Percentiles rank a stretch among this genome's conserved stretches.
phyloP scores from a whole-genome alignment of 2,329 filamentous ascomycete genomes.

The Penicillium sp. region DNA sequence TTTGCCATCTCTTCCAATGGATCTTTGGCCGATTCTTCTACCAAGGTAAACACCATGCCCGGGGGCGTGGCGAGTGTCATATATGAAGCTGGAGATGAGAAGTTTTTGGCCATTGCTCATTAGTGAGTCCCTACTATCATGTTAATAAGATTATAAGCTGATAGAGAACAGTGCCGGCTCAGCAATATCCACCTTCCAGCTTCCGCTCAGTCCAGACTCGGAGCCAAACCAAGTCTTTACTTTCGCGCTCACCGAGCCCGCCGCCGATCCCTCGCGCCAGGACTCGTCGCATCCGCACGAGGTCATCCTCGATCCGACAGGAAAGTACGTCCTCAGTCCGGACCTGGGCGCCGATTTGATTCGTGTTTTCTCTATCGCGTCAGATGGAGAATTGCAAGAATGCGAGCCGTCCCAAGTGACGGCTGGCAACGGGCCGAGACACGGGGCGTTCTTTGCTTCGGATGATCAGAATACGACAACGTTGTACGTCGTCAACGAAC shows the following conservation, averaged over 20 bases:
- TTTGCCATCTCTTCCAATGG: conserved; percentile 18
- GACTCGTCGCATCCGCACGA: conserved; percentile 61
- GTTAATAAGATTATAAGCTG: not conserved
- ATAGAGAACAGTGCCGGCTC: conserved; percentile 25
- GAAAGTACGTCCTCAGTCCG: conserved; percentile 59
- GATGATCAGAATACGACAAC: conserved; percentile 16
- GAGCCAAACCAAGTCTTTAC: conserved; percentile 36
- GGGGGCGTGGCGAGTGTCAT: conserved; percentile 33
- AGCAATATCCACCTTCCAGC: conserved; percentile 29
- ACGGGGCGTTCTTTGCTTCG: conserved; percentile 53
- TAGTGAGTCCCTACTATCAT: conserved; percentile 27
- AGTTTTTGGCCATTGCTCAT: conserved; percentile 35
- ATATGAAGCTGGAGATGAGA: conserved; percentile 23
- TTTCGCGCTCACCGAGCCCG: conserved; percentile 31
- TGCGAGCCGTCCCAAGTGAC: conserved; percentile 41
- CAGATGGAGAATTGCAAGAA: conserved; percentile 42
- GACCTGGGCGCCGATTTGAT: conserved; percentile 64
- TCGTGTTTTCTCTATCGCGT: conserved; percentile 53
- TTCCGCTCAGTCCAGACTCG: conserved; percentile 21
- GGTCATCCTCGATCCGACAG: conserved; percentile 62
- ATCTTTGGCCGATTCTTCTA: conserved; percentile 14
- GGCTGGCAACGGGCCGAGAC: conserved; percentile 60
- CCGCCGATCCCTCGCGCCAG: conserved; percentile 46
- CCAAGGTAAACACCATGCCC: conserved; percentile 21
- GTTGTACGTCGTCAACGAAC: conserved; percentile 54